A percentile compares a stretch with the other conserved stretches of the same genome.
Evolutionary conservation across 2,329 filamentous ascomycete species (phyloP).

Genomic region (Talaromyces marneffei): DNA sequence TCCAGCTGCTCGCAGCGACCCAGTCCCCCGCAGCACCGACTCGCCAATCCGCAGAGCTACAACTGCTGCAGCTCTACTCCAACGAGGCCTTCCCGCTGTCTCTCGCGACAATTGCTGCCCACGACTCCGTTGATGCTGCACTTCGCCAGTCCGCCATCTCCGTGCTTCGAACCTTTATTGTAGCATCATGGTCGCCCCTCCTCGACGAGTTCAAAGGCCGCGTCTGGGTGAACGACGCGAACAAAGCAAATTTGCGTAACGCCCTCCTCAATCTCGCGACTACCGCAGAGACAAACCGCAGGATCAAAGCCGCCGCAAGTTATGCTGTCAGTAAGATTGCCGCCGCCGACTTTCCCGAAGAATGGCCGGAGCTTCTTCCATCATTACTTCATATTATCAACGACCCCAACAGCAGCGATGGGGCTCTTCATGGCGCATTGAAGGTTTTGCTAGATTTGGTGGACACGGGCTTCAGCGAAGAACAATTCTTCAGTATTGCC

Average conservation of each 20-base stretch:
- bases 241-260: slow-evolving; percentile 67
- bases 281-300: slow-evolving; percentile 68
- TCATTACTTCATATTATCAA: slow-evolving; percentile 68
- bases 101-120: slow-evolving; percentile 73
- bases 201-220: slow-evolving; percentile 65
- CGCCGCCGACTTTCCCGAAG: slow-evolving; percentile 83
- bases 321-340: slow-evolving; percentile 91
- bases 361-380: slow-evolving; percentile 87
- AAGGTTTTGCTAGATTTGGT: slow-evolving; percentile 84
- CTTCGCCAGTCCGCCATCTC: slow-evolving; percentile 80
- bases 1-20: slow-evolving; percentile 79
- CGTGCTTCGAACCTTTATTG: slow-evolving; percentile 74
- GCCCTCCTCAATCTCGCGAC: slow-evolving; percentile 72
- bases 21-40: slow-evolving; percentile 69
- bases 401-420: slow-evolving; percentile 62
- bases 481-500: slow-evolving; percentile 89
- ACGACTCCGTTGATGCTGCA: slow-evolving; percentile 64
- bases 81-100: slow-evolving; percentile 69
- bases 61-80: slow-evolving; percentile 65
- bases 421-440: slow-evolving; percentile 80
- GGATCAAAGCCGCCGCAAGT: slow-evolving; percentile 83
- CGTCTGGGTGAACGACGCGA: slow-evolving; percentile 64
- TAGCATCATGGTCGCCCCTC: slow-evolving; percentile 73
- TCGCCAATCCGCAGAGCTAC: slow-evolving; percentile 79
- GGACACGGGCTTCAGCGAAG: slow-evolving; percentile 87